Evolutionary conservation across 495 filamentous ascomycete species (phyloP), one percentile per base, ranked within the genome.

Genomic region (Penicillium argentinense): DNA sequence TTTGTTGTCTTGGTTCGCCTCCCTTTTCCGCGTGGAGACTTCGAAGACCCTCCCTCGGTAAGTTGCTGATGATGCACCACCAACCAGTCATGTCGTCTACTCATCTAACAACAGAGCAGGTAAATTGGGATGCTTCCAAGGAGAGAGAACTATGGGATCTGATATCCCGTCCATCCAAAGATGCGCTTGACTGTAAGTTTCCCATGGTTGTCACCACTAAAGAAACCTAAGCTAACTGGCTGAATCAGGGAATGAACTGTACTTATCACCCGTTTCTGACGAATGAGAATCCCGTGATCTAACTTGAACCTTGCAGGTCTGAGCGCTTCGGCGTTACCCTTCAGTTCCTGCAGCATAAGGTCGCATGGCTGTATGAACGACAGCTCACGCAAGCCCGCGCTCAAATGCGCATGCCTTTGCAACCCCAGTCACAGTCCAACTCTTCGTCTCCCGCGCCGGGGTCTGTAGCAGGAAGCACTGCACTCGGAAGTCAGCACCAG

Each of bases 281-380:
- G 2, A 0, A 11, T 26, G 13, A n/a, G 5, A 13, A 13, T 12
- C 1, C 6, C 25, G 5, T 17, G 23, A 37, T 27, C 64, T 49
- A 44, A 55, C 43, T 40, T 47, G 8, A 25, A 14, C 13, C 4
- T 11, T 51, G 5, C 48, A 87, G 84, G 36, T 80, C 84, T 16
- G 66, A 74, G 19, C 68, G 73, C 28, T 86, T 87, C 63, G 70
- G 86, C 40, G 93, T 97, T 27, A 84, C 87, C 9, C 79, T 91
- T 19, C 78, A 90, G 18, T 98, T 97, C 62, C 73, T 98, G 6
- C 82, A 96, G 4, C 91, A 97, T 63, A 89, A 97, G 64, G 89
- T 89, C 49, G 89, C 89, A 69, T 97, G 91, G 85, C 83, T 97
- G 2, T 95, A 95, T 57, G 91, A 98, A 68, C 81, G 87, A 32